Evolutionary conservation across 1,284 basidiomycete species (phyloP), one percentile per base, ranked within the genome.

Genomic region (Paramarasmius palmivorus): DNA sequence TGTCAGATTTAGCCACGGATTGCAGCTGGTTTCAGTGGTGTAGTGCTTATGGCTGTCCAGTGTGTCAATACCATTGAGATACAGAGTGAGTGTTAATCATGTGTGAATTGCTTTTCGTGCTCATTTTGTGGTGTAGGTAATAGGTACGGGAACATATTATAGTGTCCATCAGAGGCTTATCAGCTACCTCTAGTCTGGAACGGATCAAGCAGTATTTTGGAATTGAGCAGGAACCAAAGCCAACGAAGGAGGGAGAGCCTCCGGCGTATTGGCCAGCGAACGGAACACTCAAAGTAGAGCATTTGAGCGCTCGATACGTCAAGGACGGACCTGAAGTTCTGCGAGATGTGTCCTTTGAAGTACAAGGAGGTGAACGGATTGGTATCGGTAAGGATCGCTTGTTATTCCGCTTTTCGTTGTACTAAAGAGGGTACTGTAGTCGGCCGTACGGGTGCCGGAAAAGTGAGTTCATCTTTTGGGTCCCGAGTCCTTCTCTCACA

Each of bases 201-300:
- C 81, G 91, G 26, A 85, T 93, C 50, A 79, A 88, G 61, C 80
- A 81, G 25, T 92, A 92, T 63, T 67, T 90, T 44, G 67, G 74
- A 12, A 88, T 90, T 52, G 88, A 89, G 52, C 87, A 90, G 64
- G 90, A 92, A 64, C 79, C 81, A 1, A 72, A 75, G 51, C 63
- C 78, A 1, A 75, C 74, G 0, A 65, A 71, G 22, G 63, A 66
- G 10, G 82, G 82, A 5, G 70, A 76, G 40, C 89, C 90, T 26
- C 87, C 90, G 2, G 90, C 90, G 0, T 83, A 87, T 56, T 92
- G 90, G 90, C 90, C 90, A 0, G 77, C 85, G 0, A 87, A 83
- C 38, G 90, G 90, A 4, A 74, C 82, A 32, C 71, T 92, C 32
- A 67, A 71, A 3, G 84, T 90, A 0, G 81, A 90, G 57, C 76